Evolutionary conservation across 768 basidiomycete species (phyloP).

Genomic region (Naganishia friedmannii): DNA sequence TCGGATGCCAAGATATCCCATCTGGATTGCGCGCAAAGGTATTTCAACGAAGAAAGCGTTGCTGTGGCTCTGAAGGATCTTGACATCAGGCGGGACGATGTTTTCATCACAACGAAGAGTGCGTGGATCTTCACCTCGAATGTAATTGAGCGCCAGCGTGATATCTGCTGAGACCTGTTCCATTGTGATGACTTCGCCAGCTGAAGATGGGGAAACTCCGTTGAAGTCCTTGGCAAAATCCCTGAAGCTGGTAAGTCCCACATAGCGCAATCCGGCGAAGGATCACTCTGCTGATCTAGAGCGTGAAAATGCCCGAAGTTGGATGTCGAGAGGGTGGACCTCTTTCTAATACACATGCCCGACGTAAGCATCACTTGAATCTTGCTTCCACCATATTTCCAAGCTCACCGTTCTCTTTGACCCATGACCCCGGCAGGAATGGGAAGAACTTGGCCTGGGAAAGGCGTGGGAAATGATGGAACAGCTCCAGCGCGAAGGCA

Average conservation of each 20-base stretch:
- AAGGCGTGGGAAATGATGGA: constrained; percentile 66
- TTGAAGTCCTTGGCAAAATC: constrained; percentile 58
- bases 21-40: constrained; percentile 37
- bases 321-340: constrained; percentile 55
- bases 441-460: constrained; percentile 50
- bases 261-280: background rate
- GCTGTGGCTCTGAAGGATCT: constrained; percentile 44
- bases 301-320: constrained; percentile 13
- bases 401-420: constrained; percentile 8
- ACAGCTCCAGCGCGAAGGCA: constrained; percentile 55
- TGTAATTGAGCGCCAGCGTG: background rate
- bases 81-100: constrained; percentile 42
- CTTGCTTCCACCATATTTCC: background rate
- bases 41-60: constrained; percentile 47
- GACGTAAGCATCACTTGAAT: constrained; percentile 27
- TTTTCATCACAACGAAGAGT: constrained; percentile 60
- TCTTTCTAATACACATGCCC: constrained; percentile 63
- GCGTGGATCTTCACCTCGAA: constrained; percentile 1
- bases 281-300: background rate
- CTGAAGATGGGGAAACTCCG: constrained; percentile 47
- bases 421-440: too few species aligned
- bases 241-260: constrained; percentile 57
- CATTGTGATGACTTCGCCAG: background rate
- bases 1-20: constrained; percentile 5
- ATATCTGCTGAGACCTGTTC: too few species aligned